phyloP scores from a whole-genome alignment of 2,329 filamentous ascomycete species.

The Pestalotiopsis sp. region DNA sequence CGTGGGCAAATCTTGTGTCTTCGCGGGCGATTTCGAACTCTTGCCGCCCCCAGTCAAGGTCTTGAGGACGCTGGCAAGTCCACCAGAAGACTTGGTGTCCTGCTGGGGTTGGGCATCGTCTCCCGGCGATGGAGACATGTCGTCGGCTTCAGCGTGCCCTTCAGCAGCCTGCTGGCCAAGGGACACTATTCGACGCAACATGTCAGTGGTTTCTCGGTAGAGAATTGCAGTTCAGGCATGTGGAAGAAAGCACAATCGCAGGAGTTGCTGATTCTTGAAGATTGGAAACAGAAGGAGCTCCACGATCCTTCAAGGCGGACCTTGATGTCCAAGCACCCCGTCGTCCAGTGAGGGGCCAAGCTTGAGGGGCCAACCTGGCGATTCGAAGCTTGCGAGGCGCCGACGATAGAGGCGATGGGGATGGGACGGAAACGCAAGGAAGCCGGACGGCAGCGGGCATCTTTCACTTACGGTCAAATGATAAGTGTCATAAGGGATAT shows the following conservation, averaged over 20 bases:
- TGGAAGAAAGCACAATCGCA: constrained; percentile 1
- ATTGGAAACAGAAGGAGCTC: background rate
- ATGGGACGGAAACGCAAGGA: background rate
- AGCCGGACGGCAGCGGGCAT: background rate
- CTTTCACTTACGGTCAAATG: constrained; percentile 30
- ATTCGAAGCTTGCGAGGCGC: background rate
- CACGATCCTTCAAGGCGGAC: constrained; percentile 3
- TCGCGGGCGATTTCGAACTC: constrained; percentile 52
- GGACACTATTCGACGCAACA: constrained; percentile 46
- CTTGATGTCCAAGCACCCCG: background rate
- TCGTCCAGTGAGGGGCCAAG: background rate
- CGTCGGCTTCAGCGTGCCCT: constrained; percentile 34
- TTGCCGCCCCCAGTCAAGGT: constrained; percentile 58
- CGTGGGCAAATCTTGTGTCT: constrained; percentile 37
- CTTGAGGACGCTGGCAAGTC: constrained; percentile 66
- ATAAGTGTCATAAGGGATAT: constrained; percentile 27
- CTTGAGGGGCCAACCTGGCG: background rate
- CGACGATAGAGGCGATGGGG: background rate
- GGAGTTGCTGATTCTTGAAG: background rate
- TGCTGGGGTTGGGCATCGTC: constrained; percentile 55
- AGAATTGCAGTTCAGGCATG: constrained; percentile 2
- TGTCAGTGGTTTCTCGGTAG: constrained; percentile 33
- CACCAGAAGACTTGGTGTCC: constrained; percentile 54
- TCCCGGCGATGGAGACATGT: constrained; percentile 63
- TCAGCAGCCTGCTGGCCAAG: constrained; percentile 44